Evolutionary conservation across 1,284 basidiomycete genomes (phyloP).

Genomic region (Ceratobasidium sp.): DNA sequence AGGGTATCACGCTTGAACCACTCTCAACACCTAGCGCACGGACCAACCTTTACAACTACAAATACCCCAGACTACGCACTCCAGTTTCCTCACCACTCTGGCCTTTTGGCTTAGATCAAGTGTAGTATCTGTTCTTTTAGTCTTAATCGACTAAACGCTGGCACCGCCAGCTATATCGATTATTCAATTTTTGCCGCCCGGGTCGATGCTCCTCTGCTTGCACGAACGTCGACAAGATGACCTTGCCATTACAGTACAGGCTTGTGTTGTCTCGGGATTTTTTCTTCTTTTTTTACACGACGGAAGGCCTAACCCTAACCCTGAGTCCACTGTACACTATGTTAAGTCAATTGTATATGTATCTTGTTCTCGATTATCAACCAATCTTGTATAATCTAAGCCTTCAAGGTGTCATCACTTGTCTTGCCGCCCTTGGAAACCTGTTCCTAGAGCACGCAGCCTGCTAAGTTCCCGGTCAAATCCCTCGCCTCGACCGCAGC

Average conservation of each 20-base stretch:
- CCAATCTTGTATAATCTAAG: neutral
- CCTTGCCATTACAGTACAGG: slow-evolving; percentile 50
- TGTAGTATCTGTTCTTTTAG: slow-evolving; percentile 93
- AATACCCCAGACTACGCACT: neutral
- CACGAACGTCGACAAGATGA: slow-evolving; percentile 49
- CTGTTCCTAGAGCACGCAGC: too few species aligned
- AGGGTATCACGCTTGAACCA: neutral
- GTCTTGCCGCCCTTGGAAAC: too few species aligned
- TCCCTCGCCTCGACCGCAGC: neutral
- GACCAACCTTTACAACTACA: slow-evolving; percentile 34
- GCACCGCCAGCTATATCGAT: slow-evolving; percentile 37
- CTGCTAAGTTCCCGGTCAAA: neutral
- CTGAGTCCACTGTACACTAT: neutral
- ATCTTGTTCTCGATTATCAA: neutral
- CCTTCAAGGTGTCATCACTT: too few species aligned
- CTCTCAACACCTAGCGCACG: slow-evolving; percentile 10
- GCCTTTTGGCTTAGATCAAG: slow-evolving; percentile 97
- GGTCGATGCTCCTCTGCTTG: slow-evolving; percentile 46
- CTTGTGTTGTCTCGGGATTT: slow-evolving; percentile 49
- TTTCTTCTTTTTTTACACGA: slow-evolving; percentile 19
- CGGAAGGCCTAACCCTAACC: slow-evolving; percentile 39
- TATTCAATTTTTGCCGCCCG: slow-evolving; percentile 45
- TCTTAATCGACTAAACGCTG: slow-evolving; percentile 36
- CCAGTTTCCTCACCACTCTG: slow-evolving; percentile 77
- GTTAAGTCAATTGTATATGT: neutral